Evolutionary conservation across 2,329 filamentous ascomycete genomes (phyloP), one percentile per base, ranked within the genome.

Genomic region (Colletotrichum viniferum): DNA sequence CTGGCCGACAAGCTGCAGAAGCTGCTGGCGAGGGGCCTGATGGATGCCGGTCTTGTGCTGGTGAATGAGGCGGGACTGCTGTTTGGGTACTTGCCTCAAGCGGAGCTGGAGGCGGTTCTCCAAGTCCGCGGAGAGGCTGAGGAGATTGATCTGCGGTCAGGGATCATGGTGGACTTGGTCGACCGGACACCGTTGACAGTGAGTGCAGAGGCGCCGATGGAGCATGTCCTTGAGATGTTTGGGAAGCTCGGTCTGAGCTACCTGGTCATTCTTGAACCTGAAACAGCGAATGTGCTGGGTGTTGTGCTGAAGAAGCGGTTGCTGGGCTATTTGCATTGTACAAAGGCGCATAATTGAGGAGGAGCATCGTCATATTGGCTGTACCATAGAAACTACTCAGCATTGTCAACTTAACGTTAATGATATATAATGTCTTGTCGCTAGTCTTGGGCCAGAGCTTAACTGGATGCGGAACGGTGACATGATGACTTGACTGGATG

Each of bases 151-250:
- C 68, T 86, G 24, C 34, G 80, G 7, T 69, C 78, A 14, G 83
- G 81, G 7, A 74, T 80, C 62, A 78, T 92, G 14, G 82, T 84
- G 1, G 83, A 82, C 2, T 89, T 91, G 77, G 85, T 92, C 1
- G 90, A 92, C 79, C 83, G 86, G 2, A 91, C 88, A 18, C 90
- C 89, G 2, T 76, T 92, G 72, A 87, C 82, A 2, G 80, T 92
- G 7, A 87, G 85, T 70, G 85, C 84, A 1, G 85, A 86, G 60
- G 89, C 90, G 58, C 90, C 90, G 12, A 84, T 92, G 78, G 90
- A 92, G 80, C 90, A 90, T 80, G 89, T 86, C 1, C 88, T 91
- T 2, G 90, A 92, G 81, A 88, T 92, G 86, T 91, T 92, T 83
- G 87, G 86, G 4, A 91, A 90, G 79, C 78, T 92, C 56, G 90